Evolutionary conservation across 306 rosid genomes (phyloP).

Genomic region (Hippophae rhamnoides): DNA sequence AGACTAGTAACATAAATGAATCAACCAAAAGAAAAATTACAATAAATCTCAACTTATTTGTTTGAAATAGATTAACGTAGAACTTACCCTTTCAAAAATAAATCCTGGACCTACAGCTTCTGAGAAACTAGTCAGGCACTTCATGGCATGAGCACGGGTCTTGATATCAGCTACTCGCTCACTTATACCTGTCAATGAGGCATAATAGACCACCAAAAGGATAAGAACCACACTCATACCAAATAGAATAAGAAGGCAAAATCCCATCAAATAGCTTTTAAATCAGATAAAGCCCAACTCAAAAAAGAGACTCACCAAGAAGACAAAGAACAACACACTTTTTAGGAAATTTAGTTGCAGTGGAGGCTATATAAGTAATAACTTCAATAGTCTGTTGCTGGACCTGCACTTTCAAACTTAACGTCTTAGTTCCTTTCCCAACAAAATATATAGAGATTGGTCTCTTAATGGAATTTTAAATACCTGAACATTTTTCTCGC

Average conservation of each 20-base stretch:
- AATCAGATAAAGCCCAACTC: background rate
- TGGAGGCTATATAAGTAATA: conserved; percentile 59
- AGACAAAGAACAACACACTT: conserved; percentile 92
- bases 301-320: conserved; percentile 47
- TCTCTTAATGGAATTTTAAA: conserved; percentile 9
- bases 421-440: background rate
- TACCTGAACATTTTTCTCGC: conserved; percentile 99
- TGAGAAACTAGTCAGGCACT: conserved; percentile 78
- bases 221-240: background rate
- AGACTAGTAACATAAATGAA: too few species aligned
- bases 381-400: conserved; percentile 85
- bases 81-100: conserved; percentile 85
- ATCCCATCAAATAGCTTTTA: background rate
- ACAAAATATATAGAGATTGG: conserved; percentile 13
- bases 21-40: too few species aligned
- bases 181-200: conserved; percentile 55
- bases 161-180: conserved; percentile 99
- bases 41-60: background rate
- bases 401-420: background rate
- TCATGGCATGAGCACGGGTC: conserved; percentile 85
- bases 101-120: conserved; percentile 99
- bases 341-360: conserved; percentile 72
- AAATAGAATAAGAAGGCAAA: background rate
- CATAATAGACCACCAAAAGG: background rate
- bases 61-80: background rate